These are phyloP conservation scores for Boletellus ananas DNA, from an alignment of 768 basidiomycete species.

Conservation along the genomic window DNA sequence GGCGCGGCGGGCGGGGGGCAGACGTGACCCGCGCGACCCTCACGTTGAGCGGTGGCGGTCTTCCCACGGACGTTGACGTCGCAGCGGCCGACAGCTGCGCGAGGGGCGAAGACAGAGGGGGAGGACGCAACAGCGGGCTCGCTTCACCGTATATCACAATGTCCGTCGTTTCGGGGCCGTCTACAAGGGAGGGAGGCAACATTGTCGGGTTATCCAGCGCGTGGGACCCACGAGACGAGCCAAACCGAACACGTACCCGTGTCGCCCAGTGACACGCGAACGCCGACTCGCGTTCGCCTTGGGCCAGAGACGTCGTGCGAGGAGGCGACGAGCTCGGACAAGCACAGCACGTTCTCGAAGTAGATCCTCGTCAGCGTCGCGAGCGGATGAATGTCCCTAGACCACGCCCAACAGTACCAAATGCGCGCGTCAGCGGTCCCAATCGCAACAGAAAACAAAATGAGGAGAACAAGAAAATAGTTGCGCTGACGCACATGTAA, in stretches of 20 bases:
- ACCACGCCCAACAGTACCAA: background rate
- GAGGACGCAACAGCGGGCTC: slow-evolving; percentile 9
- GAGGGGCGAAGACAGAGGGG: background rate
- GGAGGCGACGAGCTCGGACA: slow-evolving; percentile 34
- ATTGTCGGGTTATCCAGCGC: background rate
- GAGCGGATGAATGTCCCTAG: slow-evolving; percentile 66
- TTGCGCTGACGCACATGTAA: slow-evolving; percentile 27
- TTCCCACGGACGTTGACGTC: slow-evolving; percentile 16
- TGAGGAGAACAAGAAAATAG: too few species aligned
- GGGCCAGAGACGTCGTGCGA: slow-evolving; percentile 18
- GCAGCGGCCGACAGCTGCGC: slow-evolving; percentile 8
- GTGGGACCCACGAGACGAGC: too few species aligned
- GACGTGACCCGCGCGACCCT: slow-evolving; percentile 56
- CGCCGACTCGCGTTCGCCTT: slow-evolving; percentile 47
- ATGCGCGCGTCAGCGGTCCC: background rate
- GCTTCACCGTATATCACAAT: slow-evolving; percentile 53
- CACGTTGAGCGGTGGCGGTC: slow-evolving; percentile 32
- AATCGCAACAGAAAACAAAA: background rate
- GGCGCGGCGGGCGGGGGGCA: slow-evolving; percentile 48
- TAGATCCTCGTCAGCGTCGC: slow-evolving; percentile 60
- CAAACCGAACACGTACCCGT: slow-evolving; percentile 38
- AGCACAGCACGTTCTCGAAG: slow-evolving; percentile 68
- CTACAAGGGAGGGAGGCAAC: slow-evolving; percentile 29
- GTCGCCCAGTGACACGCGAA: slow-evolving; percentile 70
- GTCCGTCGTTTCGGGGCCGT: slow-evolving; percentile 66